Conservation (phyloP, 73 alveolate genomes). For the Durusdinium trenchii region DNA sequence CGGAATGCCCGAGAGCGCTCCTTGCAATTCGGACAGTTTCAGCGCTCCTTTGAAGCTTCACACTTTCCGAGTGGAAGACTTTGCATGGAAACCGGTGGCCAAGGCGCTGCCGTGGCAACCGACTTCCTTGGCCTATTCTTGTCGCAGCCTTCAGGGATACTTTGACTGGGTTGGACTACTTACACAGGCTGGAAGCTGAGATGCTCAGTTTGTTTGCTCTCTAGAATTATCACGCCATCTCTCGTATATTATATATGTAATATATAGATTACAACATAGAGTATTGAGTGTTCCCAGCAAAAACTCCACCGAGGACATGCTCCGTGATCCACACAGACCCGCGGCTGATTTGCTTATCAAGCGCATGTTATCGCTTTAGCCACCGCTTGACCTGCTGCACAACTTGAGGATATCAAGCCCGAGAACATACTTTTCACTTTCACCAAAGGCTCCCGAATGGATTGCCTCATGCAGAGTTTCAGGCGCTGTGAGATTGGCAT, state of each 20-base stretch:
- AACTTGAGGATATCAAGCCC: conserved; percentile 65
- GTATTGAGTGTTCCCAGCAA: no score
- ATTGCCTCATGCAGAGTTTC: conserved; percentile 13
- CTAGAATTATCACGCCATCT: neutral
- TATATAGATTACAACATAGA: no score
- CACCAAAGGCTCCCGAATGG: conserved; percentile 34
- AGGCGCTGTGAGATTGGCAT: neutral
- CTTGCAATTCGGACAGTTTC: no score
- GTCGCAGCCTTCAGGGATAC: conserved; percentile 59
- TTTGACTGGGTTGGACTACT: conserved; percentile 51
- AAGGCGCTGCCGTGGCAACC: conserved; percentile 67
- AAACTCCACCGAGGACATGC: conserved; percentile 59
- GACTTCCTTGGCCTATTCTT: conserved; percentile 63
- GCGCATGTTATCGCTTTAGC: neutral
- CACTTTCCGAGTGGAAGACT: no score
- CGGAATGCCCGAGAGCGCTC: no score
- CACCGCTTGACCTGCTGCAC: neutral
- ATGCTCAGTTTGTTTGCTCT: neutral
- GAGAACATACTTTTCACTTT: conserved; percentile 69
- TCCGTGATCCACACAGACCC: conserved; percentile 94
- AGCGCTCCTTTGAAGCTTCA: no score
- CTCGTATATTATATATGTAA: no score
- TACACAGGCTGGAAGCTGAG: conserved; percentile 33
- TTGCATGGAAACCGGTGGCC: no score
- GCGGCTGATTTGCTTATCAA: neutral